These are phyloP conservation scores for Pterocarpus macrocarpus DNA, from an alignment of 306 rosid species.

Conservation along the genomic window DNA sequence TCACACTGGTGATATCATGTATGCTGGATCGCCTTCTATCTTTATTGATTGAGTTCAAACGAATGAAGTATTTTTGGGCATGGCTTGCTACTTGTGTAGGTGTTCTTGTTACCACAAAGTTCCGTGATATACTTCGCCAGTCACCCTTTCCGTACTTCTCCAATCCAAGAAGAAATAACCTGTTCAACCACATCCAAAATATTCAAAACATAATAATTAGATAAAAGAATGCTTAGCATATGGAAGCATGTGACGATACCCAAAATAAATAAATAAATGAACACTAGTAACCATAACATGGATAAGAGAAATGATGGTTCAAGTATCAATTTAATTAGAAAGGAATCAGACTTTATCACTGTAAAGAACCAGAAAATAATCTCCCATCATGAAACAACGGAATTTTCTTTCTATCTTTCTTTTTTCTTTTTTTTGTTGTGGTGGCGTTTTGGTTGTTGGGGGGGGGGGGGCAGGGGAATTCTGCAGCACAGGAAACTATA, in stretches of 20 bases:
- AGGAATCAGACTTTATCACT: neutral
- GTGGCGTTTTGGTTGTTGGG: too few species aligned
- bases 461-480: too few species aligned
- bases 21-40: slow-evolving; percentile 92
- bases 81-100: slow-evolving; percentile 98
- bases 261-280: slow-evolving; percentile 4
- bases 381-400: neutral
- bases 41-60: slow-evolving; percentile 84
- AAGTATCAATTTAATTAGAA: neutral
- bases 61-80: slow-evolving; percentile 88
- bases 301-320: slow-evolving; percentile 11
- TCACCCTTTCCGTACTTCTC: slow-evolving; percentile 90
- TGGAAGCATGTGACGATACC: slow-evolving; percentile 20
- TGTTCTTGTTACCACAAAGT: slow-evolving; percentile 85
- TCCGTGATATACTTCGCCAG: slow-evolving; percentile 92
- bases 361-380: neutral
- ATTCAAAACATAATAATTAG: neutral
- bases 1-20: slow-evolving; percentile 82
- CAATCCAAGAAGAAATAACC: slow-evolving; percentile 89
- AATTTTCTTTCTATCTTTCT: neutral
- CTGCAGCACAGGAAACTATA: neutral
- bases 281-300: slow-evolving; percentile 14
- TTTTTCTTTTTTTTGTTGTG: too few species aligned
- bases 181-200: slow-evolving; percentile 42
- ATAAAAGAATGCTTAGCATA: slow-evolving; percentile 15